Conservation (phyloP, 371 early-diverging fungal genomes). For the Mortierella sp. region DNA sequence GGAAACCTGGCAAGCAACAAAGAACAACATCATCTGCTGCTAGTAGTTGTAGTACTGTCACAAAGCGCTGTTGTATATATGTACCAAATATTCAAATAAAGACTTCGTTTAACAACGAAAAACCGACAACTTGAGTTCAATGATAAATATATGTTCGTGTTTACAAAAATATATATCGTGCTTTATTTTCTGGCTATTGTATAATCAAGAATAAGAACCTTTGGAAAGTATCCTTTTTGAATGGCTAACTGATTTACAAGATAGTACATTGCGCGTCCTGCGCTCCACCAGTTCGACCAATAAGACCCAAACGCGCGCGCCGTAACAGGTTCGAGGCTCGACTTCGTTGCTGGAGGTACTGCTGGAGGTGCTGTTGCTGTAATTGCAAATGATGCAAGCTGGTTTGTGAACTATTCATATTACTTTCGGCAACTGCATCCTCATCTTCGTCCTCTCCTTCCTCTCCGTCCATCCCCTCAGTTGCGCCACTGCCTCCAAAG, state of each 20-base stretch:
- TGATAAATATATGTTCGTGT: no score
- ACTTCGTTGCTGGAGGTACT: constrained; percentile 18
- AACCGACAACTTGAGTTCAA: no score
- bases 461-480: constrained; percentile 20
- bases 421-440: constrained; percentile 1
- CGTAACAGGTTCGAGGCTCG: constrained; percentile 21
- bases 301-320: constrained; percentile 33
- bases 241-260: constrained; percentile 7
- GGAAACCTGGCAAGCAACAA: no score
- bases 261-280: constrained; percentile 28
- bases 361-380: constrained; percentile 44
- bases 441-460: constrained; percentile 34
- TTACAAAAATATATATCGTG: no score
- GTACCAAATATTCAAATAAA: no score
- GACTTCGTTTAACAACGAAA: no score
- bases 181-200: not conserved
- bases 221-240: not conserved
- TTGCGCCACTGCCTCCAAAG: constrained; percentile 21
- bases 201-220: no score
- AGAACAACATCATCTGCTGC: no score
- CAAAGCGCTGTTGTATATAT: no score
- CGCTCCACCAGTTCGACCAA: constrained; percentile 10
- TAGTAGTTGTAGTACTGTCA: no score
- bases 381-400: constrained; percentile 45
- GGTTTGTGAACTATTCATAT: constrained; percentile 20